Evolutionary conservation across 306 rosid genomes (phyloP), one percentile per base, ranked within the genome.

Genomic region (Quercus agrifolia): DNA sequence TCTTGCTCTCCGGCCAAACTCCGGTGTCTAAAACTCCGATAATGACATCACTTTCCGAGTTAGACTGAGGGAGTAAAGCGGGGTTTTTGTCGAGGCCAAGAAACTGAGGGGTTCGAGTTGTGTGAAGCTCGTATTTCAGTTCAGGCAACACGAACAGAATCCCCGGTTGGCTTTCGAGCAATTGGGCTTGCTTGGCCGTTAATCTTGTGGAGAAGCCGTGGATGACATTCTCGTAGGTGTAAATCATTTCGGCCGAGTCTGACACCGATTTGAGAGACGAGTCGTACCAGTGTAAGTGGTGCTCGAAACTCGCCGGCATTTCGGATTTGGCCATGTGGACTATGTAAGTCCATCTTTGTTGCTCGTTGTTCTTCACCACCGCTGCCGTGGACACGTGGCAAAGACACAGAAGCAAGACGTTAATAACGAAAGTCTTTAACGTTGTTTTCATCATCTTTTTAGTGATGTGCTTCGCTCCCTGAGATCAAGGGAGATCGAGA

Each of bases 1-100:
- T 94, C 82, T 92, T 92, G 83, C 97, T 94, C 75, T 94, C 97
- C 1, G 97, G 98, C 97, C 93, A 92, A 49, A 94, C 78, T 0
- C 97, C 98, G 0, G 94, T 91, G 75, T 94, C 98, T 19, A 94
- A 57, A 13, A 94, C 57, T 11, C 97, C 92, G 3, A 94, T 31
- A 19, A 92, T 64, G 9, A 91, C 85, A 1, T 92, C 97, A 62
- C 79, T 59, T 0, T 12, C 61, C 0, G 79, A 75, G 6, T 49
- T 81, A 3, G 92, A 74, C 27, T 80, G 64, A 2, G 88, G 88
- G 14, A 70, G 74, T 59, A 70, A 2, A 25, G 25, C 30, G 6
- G 64, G 6, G 46, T 77, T 66, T 72, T 81, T 82, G 56, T 87
- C 92, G 3, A 94, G 87, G 3, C 98, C 97, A 1, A 94, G 93